Evolutionary conservation across 2,329 filamentous ascomycete genomes (phyloP), one percentile per base, ranked within the genome.

Genomic region (Leptodontidium sp.): DNA sequence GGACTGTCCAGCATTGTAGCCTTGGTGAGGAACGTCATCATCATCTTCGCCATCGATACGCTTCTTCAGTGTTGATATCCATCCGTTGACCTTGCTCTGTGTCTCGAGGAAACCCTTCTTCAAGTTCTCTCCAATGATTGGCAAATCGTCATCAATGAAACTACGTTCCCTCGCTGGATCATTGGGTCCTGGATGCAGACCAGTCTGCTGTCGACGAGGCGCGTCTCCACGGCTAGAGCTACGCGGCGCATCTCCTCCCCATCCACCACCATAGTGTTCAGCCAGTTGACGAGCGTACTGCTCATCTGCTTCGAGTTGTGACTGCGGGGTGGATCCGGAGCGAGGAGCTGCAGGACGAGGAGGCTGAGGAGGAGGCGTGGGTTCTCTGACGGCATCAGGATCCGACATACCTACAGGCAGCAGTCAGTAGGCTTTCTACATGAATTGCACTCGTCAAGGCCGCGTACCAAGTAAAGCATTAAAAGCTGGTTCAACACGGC

Each of bases 111-210:
- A 99, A 4, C 96, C 96, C 82, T 98, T 97, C 78, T 91, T 91
- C 74, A 99, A 87, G 77, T 97, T 98, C 78, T 97, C 93, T 73
- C 90, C 91, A 78, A 99, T 98, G 61, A 95, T 90, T 1, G 96
- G 95, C 15, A 99, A 87, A 74, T 99, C 96, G 76, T 99, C 96
- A 75, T 99, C 96, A 75, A 98, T 88, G 80, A 99, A 99, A 83
- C 89, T 98, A 77, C 91, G 91, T 75, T 97, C 93, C 59, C 87
- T 88, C 61, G 93, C 90, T 15, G 89, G 89, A 73, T 49, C 76
- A 84, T 73, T 84, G 84, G 62, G 86, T 78, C 43, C 85, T 64
- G 85, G 85, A 71, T 84, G 84, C 59, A 86, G 78, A 43, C 85
- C 85, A n/a, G 84, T 84, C 84, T 82, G 85, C 74, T 78, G 80